These are phyloP conservation scores for Xenosphaeropsis pyriputrescens DNA, from an alignment of 2,329 filamentous ascomycete genomes.

Conservation along the genomic window DNA sequence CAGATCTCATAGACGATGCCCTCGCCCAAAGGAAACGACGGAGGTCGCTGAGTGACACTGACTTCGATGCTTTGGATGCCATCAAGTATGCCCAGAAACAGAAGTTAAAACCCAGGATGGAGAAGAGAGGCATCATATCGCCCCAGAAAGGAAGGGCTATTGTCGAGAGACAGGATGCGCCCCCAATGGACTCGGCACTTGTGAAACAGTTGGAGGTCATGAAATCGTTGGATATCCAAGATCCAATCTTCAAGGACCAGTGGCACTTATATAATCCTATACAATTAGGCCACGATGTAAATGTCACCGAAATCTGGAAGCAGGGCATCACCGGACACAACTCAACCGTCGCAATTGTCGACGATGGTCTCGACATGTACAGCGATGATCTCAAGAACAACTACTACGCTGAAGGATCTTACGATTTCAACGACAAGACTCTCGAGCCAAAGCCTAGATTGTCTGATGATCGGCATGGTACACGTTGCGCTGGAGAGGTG, in stretches of 20 bases:
- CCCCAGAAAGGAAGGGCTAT: conserved; percentile 9
- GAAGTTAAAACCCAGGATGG: conserved; percentile 41
- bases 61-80: conserved; percentile 49
- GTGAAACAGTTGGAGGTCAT: conserved; percentile 45
- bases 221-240: conserved; percentile 55
- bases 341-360: conserved; percentile 82
- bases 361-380: conserved; percentile 93
- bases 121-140: conserved; percentile 29
- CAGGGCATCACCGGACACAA: conserved; percentile 84
- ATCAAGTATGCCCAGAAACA: conserved; percentile 74
- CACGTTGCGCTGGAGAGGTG: conserved; percentile 87
- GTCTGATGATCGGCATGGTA: conserved; percentile 79
- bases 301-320: conserved; percentile 88
- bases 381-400: conserved; percentile 86
- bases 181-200: conserved; percentile 24
- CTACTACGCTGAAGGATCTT: conserved; percentile 86
- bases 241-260: conserved; percentile 86
- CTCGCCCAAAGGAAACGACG: conserved; percentile 35
- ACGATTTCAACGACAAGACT: conserved; percentile 84
- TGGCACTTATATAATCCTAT: conserved; percentile 88
- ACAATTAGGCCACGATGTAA: conserved; percentile 78
- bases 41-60: conserved; percentile 42
- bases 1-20: conserved; percentile 41
- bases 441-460: conserved; percentile 71
- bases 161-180: conserved; percentile 7